Evolutionary conservation across 2,329 filamentous ascomycete species (phyloP).

Genomic region (Talaromyces sp.): DNA sequence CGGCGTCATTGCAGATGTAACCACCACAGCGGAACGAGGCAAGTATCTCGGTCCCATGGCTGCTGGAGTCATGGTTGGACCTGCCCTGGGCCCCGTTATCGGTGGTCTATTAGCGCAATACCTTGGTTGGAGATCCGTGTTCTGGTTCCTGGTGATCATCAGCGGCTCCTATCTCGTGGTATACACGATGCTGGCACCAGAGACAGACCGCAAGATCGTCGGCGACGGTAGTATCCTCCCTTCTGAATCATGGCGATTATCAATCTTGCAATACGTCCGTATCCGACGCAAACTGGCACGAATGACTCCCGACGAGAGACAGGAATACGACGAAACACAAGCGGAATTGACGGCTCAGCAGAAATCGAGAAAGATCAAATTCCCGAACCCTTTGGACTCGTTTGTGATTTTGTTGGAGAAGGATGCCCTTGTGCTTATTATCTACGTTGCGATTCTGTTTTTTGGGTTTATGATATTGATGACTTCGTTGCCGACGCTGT

Average conservation of each 20-base stretch:
- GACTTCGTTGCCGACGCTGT: constrained; percentile 40
- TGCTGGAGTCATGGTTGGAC: constrained; percentile 50
- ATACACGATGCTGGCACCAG: constrained; percentile 53
- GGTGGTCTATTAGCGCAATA: constrained; percentile 61
- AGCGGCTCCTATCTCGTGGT: constrained; percentile 48
- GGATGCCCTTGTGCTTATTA: constrained; percentile 28
- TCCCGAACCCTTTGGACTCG: constrained; percentile 32
- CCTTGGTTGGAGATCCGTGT: constrained; percentile 63
- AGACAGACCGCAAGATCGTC: constrained; percentile 40
- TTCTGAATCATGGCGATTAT: constrained; percentile 16
- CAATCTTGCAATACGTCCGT: constrained; percentile 22
- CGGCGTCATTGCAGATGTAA: constrained; percentile 67
- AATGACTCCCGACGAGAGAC: neutral
- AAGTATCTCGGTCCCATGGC: constrained; percentile 66
- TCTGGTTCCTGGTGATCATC: constrained; percentile 62
- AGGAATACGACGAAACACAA: constrained; percentile 5
- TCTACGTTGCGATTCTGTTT: constrained; percentile 36
- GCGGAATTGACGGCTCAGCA: neutral
- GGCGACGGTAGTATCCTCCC: constrained; percentile 29
- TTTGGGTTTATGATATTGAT: constrained; percentile 42
- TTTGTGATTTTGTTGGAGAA: constrained; percentile 30
- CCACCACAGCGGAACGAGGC: constrained; percentile 64
- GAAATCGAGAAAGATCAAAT: constrained; percentile 16
- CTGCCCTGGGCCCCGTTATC: constrained; percentile 54
- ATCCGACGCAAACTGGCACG: constrained; percentile 1